Evolutionary conservation across 2,329 filamentous ascomycete species (phyloP), one percentile per base, ranked within the genome.

Genomic region (Hymenoscyphus fructigenus): DNA sequence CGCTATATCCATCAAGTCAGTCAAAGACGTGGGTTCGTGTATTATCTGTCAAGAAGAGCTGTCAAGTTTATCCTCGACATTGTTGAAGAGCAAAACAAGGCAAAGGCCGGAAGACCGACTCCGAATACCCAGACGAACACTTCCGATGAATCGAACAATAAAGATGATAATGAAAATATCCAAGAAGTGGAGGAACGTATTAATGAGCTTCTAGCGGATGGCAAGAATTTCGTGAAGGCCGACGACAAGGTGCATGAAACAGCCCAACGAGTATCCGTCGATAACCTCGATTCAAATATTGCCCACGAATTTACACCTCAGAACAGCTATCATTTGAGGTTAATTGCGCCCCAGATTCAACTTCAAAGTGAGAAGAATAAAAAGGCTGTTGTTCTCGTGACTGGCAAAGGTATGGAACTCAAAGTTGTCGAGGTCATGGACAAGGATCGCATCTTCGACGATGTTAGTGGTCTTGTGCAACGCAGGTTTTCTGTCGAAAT

Each of bases 391-490:
- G 91, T 97, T 5, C 83, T 99, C n/a, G 89, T 98, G 57, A 95
- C 94, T 2, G 93, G 93, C 32, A 98, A 98, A 78, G 92, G 93
- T 61, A 99, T 99, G 93, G 93, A 98, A 77, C 86, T 98, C 64
- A 98, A 98, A 80, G 91, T 99, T 12, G 87, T 99, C 23, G 94
- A 97, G 70, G 94, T 99, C 72, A 97, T 98, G 91, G 95, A 99
- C 79, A 97, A 96, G 78, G 90, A 93, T 73, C 87, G 95, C 66
- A 87, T 98, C 64, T 93, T 88, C 58, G 95, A 99, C 76, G 90
- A 91, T 71, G 93, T 99, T 73, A 97, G 92, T 73, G 96, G 95
- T 62, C 84, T 99, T 57, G 94, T 99, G 1, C 96, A 99, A 76
- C 90, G 93, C 44, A 90, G 95, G 7, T 97, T 98, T 80, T 87